Evolutionary conservation across 441 rosid species (phyloP), one percentile per base, ranked within the genome.

Genomic region (Arabidopsis lyrata): DNA sequence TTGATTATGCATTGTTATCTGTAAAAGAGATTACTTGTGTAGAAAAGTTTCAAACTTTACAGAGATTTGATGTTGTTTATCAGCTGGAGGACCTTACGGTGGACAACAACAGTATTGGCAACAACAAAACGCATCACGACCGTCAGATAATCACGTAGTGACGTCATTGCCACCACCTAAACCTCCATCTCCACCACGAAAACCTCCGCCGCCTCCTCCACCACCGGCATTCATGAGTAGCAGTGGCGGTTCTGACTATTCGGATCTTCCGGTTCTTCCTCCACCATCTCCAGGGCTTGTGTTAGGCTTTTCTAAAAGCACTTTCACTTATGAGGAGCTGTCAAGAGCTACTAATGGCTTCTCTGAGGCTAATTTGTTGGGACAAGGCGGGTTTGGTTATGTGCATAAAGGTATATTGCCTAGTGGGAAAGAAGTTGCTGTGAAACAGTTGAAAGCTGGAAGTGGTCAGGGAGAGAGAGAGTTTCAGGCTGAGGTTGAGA

Each of bases 381-480:
- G 99, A 47, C 98, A 95, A 87, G 99, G 99, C 11, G 99, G 99
- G 52, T 95, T 95, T 11, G 98, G 99, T 60, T 95, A 86, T 77
- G 99, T 95, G 82, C 97, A 93, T 76, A 88, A 77, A 48, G 99
- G 99, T 66, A 86, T 93, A 56, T 92, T 95, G 54, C 96, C 99
- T 0, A 91, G 87, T 65, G 99, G 99, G 29, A 93, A 93, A 81
- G 99, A 95, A 81, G 93, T 95, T 11, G 99, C 99, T 3, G 77
- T 95, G 49, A 95, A 95, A 79, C 97, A 88, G 70, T 84, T 95
- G 63, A 95, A 95, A 79, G 91, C 88, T 5, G 98, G 99, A 65
- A 95, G 98, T 60, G 98, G 98, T 61, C 99, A 93, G 71, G 99
- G 99, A 39, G 98, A 95, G 81, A 90, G 96, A 29, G 99, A 95